These are phyloP conservation scores for Schoenoplectus triqueter DNA, from an alignment of 202 grass and related monocot species.

Conservation along the genomic window DNA sequence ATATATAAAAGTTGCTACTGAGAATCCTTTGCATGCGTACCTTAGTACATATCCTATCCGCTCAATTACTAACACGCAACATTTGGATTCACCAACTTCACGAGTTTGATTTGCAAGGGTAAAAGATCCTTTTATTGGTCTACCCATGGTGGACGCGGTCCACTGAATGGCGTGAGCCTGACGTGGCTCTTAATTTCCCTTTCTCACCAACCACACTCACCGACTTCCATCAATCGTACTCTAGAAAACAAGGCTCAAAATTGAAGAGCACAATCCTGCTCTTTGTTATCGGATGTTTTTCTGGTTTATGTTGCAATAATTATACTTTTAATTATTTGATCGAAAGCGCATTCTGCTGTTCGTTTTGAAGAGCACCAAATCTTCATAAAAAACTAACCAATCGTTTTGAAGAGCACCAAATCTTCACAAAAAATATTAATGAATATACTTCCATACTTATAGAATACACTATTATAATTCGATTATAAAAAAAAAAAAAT, in stretches of 20 bases:
- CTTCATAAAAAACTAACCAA: no score
- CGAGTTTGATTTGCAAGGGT: neutral
- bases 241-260: neutral
- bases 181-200: neutral
- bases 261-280: neutral
- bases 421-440: no score
- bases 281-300: neutral
- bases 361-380: no score
- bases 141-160: neutral
- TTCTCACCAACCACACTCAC: constrained; percentile 24
- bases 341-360: no score
- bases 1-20: neutral
- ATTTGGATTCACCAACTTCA: neutral
- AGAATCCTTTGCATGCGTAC: neutral
- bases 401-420: no score
- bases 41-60: neutral
- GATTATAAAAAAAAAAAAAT: no score
- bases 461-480: no score
- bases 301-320: no score
- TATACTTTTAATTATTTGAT: no score
- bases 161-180: neutral
- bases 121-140: neutral
- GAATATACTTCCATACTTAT: no score
- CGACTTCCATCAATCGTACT: neutral
- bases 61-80: neutral